Evolutionary conservation across 2,329 filamentous ascomycete species (phyloP).

Genomic region (Claviceps lovelessii): DNA sequence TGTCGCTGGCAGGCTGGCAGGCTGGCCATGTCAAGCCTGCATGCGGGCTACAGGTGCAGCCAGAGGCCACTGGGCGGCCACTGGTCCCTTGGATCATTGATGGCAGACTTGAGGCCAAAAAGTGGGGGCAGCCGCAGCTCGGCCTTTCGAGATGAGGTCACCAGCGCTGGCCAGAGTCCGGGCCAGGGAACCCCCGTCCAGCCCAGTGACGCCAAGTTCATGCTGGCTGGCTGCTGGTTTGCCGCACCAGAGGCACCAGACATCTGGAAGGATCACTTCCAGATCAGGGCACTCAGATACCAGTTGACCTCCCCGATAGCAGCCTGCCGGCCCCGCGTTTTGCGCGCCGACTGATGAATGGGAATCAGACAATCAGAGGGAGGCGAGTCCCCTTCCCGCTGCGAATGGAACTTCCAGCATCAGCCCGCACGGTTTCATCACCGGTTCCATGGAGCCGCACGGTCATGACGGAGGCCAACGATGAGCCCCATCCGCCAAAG

Average conservation of each 20-base stretch:
- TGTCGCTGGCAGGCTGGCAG: too few species aligned
- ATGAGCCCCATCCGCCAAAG: not conserved
- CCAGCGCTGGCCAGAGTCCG: not conserved
- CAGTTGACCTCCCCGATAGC: too few species aligned
- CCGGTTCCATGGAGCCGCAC: not conserved
- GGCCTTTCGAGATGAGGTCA: constrained; percentile 2
- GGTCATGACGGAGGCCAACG: not conserved
- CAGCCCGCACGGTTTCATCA: not conserved
- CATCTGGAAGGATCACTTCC: not conserved
- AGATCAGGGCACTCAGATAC: too few species aligned
- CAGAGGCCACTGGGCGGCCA: not conserved
- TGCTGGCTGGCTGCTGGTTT: not conserved
- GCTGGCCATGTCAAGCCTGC: not conserved
- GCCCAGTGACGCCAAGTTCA: not conserved
- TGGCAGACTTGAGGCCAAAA: not conserved
- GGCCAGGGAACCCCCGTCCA: not conserved
- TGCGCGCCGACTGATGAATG: not conserved
- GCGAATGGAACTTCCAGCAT: not conserved
- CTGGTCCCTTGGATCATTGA: not conserved
- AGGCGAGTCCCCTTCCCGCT: too few species aligned
- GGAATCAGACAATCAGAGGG: too few species aligned
- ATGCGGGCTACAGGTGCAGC: too few species aligned
- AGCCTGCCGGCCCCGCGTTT: not conserved
- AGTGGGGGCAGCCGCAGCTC: not conserved
- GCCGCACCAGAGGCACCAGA: too few species aligned